Evolutionary conservation across 495 filamentous ascomycete genomes (phyloP), one percentile per base, ranked within the genome.

Genomic region (Gamarada debralockiae): DNA sequence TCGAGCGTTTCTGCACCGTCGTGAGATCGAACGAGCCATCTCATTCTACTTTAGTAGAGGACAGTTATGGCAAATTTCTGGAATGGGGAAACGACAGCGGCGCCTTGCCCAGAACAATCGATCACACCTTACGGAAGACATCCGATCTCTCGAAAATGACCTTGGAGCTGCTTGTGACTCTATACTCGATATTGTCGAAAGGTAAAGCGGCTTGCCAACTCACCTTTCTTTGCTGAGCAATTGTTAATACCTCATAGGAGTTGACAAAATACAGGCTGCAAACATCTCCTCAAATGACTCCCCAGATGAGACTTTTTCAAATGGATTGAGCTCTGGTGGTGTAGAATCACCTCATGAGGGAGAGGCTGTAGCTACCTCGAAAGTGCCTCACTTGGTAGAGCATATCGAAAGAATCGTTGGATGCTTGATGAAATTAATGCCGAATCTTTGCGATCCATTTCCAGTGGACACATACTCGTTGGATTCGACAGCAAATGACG

Each of bases 81-180:
- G 22, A 31, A 8, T 61, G 59, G 59, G 59, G 59, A 38, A 29
- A 51, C 34, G 56, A 61, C 27, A 61, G 44, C 29, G 59, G 59
- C 1, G 59, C 59, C 7, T 51, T 43, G 1, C 44, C 44, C 22
- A 42, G 55, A 22, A 22, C 47, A 12, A 42, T 61, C 34, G 59
- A 61, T 51, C 47, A 58, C 37, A 29, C 37, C 15, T 37, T 61
- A 36, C 22, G 45, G 27, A 48, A 48, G 20, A 17, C 39, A 18
- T 21, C 42, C 33, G 20, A 44, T 37, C 20, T 48, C 42, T 4
- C 29, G 3, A 9, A 22, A 53, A 5, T n/a, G 27, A 15, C 45
- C 4, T 24, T 45, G 4, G 41, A 40, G 14, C 42, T 60, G 29
- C 53, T 60, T n/a, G 36, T 13, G 20, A 44, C 55, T n/a, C 37